A percentile compares a stretch with the other conserved stretches of the same genome.
Evolutionary conservation across 441 rosid genomes (phyloP).

Genomic region (Pelargonium australe): DNA sequence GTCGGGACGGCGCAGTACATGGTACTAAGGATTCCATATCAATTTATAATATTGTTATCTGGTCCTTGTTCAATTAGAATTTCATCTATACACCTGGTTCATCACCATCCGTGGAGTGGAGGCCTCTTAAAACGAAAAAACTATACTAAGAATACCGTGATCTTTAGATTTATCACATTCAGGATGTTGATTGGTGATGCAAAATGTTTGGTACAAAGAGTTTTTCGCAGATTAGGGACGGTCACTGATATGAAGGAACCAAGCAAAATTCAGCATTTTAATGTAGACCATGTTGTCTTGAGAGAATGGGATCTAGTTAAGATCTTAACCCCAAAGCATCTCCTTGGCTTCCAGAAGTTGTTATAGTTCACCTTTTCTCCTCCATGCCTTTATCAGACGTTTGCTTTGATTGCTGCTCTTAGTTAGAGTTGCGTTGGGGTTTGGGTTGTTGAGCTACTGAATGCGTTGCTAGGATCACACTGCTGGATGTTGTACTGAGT

Average conservation of each 20-base stretch:
- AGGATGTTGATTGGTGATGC: constrained; percentile 11
- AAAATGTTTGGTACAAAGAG: constrained; percentile 7
- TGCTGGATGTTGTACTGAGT: too few species aligned
- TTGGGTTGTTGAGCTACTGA: too few species aligned
- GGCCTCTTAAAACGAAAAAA: constrained; percentile 6
- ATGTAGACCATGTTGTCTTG: constrained; percentile 12
- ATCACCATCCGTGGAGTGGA: constrained; percentile 13
- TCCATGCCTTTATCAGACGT: neutral
- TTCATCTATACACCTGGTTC: constrained; percentile 14
- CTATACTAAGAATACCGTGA: constrained; percentile 8
- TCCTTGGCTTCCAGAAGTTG: constrained; percentile 18
- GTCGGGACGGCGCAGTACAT: constrained; percentile 19
- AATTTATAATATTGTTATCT: constrained; percentile 16
- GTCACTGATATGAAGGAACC: constrained; percentile 13
- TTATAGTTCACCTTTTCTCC: constrained; percentile 10
- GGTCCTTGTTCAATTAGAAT: constrained; percentile 19
- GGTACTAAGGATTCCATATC: constrained; percentile 29
- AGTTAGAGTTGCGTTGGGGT: too few species aligned
- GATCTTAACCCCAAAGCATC: neutral
- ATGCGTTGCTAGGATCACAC: too few species aligned
- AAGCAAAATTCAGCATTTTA: neutral
- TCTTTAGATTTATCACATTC: constrained; percentile 11
- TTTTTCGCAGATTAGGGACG: constrained; percentile 17
- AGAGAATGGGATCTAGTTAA: constrained; percentile 16
- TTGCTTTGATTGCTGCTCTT: too few species aligned